Evolutionary conservation across 192 early-diverging fungal genomes (phyloP).

Genomic region (Coemansia aciculifera): DNA sequence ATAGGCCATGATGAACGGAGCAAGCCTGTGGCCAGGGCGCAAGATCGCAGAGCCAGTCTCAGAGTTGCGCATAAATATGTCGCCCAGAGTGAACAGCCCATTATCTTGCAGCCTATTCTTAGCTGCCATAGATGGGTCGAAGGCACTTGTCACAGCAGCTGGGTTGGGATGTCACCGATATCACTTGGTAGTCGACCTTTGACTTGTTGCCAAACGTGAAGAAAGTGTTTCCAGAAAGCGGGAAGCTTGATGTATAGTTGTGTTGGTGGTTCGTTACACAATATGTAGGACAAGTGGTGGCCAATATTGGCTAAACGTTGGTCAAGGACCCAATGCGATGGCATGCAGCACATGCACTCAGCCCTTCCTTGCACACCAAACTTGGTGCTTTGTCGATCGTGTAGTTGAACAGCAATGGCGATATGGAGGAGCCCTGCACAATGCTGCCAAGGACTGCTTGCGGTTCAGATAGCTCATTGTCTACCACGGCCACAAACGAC

Average conservation of each 20-base stretch:
- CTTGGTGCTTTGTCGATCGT: background rate
- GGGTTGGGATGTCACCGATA: background rate
- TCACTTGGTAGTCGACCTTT: background rate
- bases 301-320: too few species aligned
- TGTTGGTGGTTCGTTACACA: background rate
- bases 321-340: background rate
- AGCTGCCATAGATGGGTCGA: too few species aligned
- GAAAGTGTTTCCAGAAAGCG: background rate
- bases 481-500: background rate
- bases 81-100: too few species aligned
- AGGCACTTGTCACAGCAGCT: background rate
- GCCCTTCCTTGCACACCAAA: background rate
- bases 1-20: too few species aligned
- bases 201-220: background rate
- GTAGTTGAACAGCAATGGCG: slow-evolving; percentile 9
- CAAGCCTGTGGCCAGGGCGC: too few species aligned
- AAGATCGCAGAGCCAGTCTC: too few species aligned
- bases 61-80: too few species aligned
- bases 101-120: too few species aligned
- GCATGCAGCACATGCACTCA: background rate
- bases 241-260: background rate
- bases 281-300: background rate
- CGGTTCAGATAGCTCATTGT: background rate
- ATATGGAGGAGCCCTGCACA: slow-evolving; percentile 11
- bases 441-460: background rate